These are phyloP conservation scores for Krasilnikovozyma curviuscula DNA, from an alignment of 768 basidiomycete genomes.

Conservation along the genomic window DNA sequence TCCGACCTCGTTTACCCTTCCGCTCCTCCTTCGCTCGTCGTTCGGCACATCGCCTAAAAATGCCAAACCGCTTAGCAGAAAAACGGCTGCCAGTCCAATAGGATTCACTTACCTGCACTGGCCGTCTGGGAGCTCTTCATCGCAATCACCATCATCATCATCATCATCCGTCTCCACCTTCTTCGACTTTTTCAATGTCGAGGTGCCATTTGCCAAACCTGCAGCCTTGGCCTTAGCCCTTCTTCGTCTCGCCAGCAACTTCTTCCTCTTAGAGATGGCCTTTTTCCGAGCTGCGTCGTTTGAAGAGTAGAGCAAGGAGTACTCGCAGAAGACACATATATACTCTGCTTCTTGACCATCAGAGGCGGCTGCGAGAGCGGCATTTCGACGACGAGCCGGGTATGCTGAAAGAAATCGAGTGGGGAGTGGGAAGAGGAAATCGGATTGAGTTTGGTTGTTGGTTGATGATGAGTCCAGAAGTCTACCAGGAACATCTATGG, in stretches of 20 bases:
- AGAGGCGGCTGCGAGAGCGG: background rate
- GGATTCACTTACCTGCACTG: slow-evolving; percentile 4
- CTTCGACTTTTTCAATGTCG: background rate
- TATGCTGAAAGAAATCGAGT: slow-evolving; percentile 21
- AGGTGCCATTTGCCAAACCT: slow-evolving; percentile 34
- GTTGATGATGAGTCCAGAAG: slow-evolving; percentile 6
- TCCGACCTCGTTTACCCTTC: no score
- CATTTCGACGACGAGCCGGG: slow-evolving; percentile 9
- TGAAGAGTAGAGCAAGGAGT: slow-evolving; percentile 65
- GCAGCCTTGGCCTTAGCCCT: slow-evolving; percentile 52
- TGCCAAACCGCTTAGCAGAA: background rate
- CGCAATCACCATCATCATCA: slow-evolving; percentile 10
- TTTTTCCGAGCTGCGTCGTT: slow-evolving; percentile 46
- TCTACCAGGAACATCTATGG: background rate
- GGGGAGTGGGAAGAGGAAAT: slow-evolving; percentile 16
- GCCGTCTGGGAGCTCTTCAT: slow-evolving; percentile 4
- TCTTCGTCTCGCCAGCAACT: slow-evolving; percentile 49
- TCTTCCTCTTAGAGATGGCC: slow-evolving; percentile 53
- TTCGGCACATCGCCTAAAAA: background rate
- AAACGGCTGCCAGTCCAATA: background rate
- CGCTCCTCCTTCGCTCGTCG: no score
- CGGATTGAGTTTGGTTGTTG: background rate
- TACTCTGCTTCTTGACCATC: slow-evolving; percentile 36
- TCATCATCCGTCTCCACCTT: background rate
- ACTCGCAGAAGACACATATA: slow-evolving; percentile 90